A percentile compares a stretch with the other conserved stretches of the same genome.
phyloP scores from a whole-genome alignment of 2,329 filamentous ascomycete genomes.

The Colletotrichum sp. region DNA sequence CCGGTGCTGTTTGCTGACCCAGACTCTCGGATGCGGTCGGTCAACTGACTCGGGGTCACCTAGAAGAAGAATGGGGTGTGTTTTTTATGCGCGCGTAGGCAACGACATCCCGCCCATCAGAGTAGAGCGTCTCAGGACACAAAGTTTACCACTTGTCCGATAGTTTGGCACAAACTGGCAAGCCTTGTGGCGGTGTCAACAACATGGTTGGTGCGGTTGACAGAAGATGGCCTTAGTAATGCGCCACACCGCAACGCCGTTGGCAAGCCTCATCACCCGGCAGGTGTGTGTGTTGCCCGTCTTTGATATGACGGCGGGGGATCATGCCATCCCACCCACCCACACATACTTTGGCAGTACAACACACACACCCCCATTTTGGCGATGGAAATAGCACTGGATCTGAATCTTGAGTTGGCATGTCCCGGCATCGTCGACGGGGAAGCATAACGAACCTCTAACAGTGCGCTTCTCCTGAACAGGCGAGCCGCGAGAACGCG shows the following conservation, averaged over 20 bases:
- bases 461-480: not conserved
- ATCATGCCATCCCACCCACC: not conserved
- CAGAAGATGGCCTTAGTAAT: slow-evolving; percentile 7
- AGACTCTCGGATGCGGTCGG: not conserved
- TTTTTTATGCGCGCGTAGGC: not conserved
- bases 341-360: not conserved
- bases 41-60: not conserved
- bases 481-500: not conserved
- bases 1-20: not conserved
- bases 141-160: slow-evolving; percentile 1
- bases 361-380: not conserved
- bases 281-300: not conserved
- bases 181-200: not conserved
- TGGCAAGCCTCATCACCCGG: not conserved
- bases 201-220: slow-evolving; percentile 2
- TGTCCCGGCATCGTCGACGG: not conserved
- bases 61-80: not conserved
- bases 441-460: not conserved
- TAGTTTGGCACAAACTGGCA: not conserved
- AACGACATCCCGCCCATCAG: not conserved
- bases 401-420: not conserved
- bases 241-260: slow-evolving; percentile 5
- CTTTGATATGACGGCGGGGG: not conserved
- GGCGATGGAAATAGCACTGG: not conserved
- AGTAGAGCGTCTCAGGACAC: not conserved